Conservation (phyloP, 2,329 filamentous ascomycete species). For the Ophiostoma angusticollis region DNA sequence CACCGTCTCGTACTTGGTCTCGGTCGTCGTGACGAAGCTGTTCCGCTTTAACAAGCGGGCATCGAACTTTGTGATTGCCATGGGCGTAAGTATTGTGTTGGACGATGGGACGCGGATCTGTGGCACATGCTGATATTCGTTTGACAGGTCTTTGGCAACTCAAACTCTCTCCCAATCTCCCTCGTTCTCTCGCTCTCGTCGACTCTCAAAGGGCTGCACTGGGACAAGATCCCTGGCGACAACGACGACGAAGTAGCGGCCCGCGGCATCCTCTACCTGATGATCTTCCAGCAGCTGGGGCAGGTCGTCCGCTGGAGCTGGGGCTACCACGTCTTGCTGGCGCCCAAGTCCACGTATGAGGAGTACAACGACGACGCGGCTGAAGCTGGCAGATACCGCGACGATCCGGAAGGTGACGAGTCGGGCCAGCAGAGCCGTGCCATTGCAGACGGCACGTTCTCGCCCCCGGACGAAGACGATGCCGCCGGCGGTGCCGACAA, state of each 20-base stretch:
- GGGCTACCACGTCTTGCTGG: conserved; percentile 92
- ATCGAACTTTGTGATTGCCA: conserved; percentile 88
- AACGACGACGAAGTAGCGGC: conserved; percentile 93
- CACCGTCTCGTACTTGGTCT: conserved; percentile 68
- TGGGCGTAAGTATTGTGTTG: conserved; percentile 50
- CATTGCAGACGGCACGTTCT: conserved; percentile 22
- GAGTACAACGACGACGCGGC: conserved; percentile 44
- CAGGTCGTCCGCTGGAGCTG: conserved; percentile 95
- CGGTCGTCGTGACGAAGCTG: conserved; percentile 54
- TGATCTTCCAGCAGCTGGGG: conserved; percentile 95
- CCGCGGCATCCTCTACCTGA: conserved; percentile 82
- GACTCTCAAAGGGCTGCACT: conserved; percentile 83
- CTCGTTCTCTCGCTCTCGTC: conserved; percentile 88
- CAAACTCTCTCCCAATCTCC: conserved; percentile 93
- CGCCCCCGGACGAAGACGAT: not conserved
- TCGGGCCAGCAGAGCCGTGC: conserved; percentile 35
- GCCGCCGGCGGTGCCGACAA: conserved; percentile 13
- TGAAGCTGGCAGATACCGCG: conserved; percentile 48
- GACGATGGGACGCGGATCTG: too few relatives aligned
- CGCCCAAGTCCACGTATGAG: conserved; percentile 61
- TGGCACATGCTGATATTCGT: not conserved
- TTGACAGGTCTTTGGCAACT: conserved; percentile 77
- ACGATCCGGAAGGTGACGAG: conserved; percentile 28
- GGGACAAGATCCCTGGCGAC: conserved; percentile 81
- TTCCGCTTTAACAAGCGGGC: conserved; percentile 77